Evolutionary conservation across 768 basidiomycete genomes (phyloP).

Genomic region (Amanita muscaria): DNA sequence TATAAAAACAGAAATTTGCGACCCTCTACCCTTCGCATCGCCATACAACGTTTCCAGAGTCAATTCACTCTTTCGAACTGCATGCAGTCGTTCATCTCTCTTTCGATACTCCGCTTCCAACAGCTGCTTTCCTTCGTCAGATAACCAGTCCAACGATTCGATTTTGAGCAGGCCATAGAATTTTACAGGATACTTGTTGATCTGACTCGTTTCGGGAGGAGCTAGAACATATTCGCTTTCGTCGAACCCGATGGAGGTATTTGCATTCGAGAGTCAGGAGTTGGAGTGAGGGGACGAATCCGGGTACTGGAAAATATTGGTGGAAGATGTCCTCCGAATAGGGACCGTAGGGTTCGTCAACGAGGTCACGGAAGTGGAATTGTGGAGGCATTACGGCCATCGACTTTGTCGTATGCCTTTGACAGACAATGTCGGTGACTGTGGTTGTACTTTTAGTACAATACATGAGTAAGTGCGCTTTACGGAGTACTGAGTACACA

Average conservation of each 20-base stretch:
- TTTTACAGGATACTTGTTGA: slow-evolving; percentile 26
- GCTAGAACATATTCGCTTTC: slow-evolving; percentile 32
- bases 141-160: slow-evolving; percentile 38
- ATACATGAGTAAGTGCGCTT: too few relatives aligned
- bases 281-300: background rate
- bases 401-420: too few relatives aligned
- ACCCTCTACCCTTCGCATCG: slow-evolving; percentile 13
- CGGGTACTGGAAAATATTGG: background rate
- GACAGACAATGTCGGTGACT: too few relatives aligned
- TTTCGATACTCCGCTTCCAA: slow-evolving; percentile 37
- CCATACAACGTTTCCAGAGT: slow-evolving; percentile 30
- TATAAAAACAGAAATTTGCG: slow-evolving; percentile 30
- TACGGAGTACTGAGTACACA: too few relatives aligned
- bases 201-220: slow-evolving; percentile 17
- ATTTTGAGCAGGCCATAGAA: slow-evolving; percentile 48
- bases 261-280: background rate
- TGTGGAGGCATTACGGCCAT: too few relatives aligned
- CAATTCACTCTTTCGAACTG: slow-evolving; percentile 17
- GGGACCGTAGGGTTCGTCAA: slow-evolving; percentile 5
- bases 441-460: too few relatives aligned
- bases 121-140: slow-evolving; percentile 30
- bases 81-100: slow-evolving; percentile 24
- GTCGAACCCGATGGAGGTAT: slow-evolving; percentile 27
- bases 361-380: slow-evolving; percentile 5
- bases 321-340: slow-evolving; percentile 1